phyloP scores from a whole-genome alignment of 2,329 filamentous ascomycete genomes.

The Penicillium vulpinum region DNA sequence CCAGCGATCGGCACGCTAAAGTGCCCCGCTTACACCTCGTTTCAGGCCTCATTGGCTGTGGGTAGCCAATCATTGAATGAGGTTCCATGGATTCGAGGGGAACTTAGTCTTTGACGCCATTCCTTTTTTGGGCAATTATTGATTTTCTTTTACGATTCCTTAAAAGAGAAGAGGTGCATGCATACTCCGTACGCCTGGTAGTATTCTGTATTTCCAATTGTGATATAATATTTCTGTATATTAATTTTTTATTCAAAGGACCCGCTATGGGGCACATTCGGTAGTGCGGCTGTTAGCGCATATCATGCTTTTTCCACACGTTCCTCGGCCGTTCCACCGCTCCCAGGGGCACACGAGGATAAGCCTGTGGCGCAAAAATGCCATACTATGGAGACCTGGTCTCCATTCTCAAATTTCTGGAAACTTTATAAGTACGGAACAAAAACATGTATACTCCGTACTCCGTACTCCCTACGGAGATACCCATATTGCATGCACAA shows the following conservation, averaged over 20 bases:
- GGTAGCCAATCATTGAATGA: constrained; percentile 1
- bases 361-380: constrained; percentile 8
- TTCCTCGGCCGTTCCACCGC: constrained; percentile 10
- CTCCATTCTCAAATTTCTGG: constrained; percentile 3
- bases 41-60: constrained; percentile 5
- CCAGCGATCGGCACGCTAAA: constrained; percentile 9
- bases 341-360: constrained; percentile 10
- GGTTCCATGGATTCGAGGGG: constrained; percentile 2
- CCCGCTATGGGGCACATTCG: constrained; percentile 7
- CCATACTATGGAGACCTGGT: background rate
- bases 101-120: constrained; percentile 4
- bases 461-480: too few species aligned
- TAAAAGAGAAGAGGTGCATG: too few species aligned
- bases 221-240: background rate
- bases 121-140: background rate
- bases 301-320: constrained; percentile 7
- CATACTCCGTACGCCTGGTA: too few species aligned
- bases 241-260: background rate
- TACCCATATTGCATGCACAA: background rate
- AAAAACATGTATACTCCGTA: too few species aligned
- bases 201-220: background rate
- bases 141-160: constrained; percentile 1
- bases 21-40: constrained; percentile 4
- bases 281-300: constrained; percentile 9
- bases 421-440: constrained; percentile 9